These are phyloP conservation scores for Nymphaea colorata DNA, from an alignment of 164 flowering plant genomes.

Conservation along the genomic window DNA sequence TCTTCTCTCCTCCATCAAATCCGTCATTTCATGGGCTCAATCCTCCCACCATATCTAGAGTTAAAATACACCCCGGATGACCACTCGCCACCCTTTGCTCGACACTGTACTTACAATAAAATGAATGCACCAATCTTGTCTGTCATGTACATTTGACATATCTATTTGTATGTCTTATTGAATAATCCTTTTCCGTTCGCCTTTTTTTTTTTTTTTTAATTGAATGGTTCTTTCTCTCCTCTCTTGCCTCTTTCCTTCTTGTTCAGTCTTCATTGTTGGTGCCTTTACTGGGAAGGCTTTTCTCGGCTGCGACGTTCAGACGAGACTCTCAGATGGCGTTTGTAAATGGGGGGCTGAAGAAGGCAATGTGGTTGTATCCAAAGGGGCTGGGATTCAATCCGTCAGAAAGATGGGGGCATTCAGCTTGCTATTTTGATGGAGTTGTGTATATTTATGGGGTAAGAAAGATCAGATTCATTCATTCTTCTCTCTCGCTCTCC, in stretches of 20 bases:
- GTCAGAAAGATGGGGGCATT: constrained; percentile 96
- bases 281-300: too few species aligned
- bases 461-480: constrained; percentile 8
- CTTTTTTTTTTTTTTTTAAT: constrained; percentile 8
- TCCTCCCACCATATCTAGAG: not conserved
- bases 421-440: constrained; percentile 67
- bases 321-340: not conserved
- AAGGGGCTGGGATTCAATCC: constrained; percentile 62
- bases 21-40: not conserved
- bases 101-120: constrained; percentile 77
- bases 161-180: constrained; percentile 12
- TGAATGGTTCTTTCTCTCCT: not conserved
- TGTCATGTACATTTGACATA: constrained; percentile 70
- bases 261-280: too few species aligned
- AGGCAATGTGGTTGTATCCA: constrained; percentile 94
- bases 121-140: constrained; percentile 97
- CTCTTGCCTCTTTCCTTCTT: not conserved
- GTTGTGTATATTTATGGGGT: constrained; percentile 81
- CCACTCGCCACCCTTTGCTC: constrained; percentile 25
- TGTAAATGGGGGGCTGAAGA: constrained; percentile 22
- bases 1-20: not conserved
- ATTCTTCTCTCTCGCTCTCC: not conserved
- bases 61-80: not conserved
- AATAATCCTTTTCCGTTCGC: constrained; percentile 43
- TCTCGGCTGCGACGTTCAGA: too few species aligned